Evolutionary conservation across 345 rosid species (phyloP).

Genomic region (Brassica nigra): DNA sequence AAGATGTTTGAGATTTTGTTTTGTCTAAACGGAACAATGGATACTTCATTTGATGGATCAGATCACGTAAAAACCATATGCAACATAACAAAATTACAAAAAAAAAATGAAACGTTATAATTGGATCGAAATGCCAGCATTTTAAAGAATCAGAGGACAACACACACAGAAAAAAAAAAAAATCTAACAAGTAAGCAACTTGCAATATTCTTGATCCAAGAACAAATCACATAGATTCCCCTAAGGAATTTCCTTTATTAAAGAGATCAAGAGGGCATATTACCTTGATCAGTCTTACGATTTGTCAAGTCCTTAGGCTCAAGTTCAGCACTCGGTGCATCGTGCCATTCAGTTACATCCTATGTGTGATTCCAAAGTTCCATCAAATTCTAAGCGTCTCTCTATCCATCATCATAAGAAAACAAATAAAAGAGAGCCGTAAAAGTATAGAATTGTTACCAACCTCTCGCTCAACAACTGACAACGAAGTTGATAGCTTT

Average conservation of each 20-base stretch:
- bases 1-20: neutral
- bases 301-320: constrained; percentile 41
- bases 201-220: constrained; percentile 13
- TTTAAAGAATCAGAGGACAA: neutral
- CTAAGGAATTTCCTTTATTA: neutral
- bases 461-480: constrained; percentile 45
- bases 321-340: constrained; percentile 45
- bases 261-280: neutral
- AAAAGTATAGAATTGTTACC: neutral
- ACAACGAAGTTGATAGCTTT: constrained; percentile 54
- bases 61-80: constrained; percentile 6
- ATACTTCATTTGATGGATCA: neutral
- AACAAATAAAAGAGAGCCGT: neutral
- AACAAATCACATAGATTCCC: neutral
- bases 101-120: neutral
- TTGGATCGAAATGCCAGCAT: neutral
- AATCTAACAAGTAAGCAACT: constrained; percentile 5
- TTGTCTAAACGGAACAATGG: neutral
- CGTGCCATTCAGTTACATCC: constrained; percentile 57
- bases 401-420: neutral
- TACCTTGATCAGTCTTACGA: constrained; percentile 47
- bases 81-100: neutral
- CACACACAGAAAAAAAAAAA: too few species aligned
- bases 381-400: constrained; percentile 23
- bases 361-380: neutral